Evolutionary conservation across 495 filamentous ascomycete species (phyloP).

Genomic region (Tricharina praecox): DNA sequence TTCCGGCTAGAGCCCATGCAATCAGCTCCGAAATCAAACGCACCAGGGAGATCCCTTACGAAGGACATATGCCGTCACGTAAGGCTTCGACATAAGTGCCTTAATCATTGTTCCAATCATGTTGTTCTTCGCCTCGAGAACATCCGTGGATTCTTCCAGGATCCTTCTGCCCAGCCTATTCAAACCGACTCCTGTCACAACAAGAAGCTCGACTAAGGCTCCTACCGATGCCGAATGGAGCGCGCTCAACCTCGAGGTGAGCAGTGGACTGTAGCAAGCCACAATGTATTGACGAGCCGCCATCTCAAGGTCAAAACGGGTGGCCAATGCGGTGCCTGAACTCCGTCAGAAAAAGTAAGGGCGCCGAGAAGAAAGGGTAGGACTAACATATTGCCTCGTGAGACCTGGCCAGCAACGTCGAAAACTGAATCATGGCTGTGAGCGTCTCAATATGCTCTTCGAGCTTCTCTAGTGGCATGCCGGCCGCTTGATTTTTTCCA

Average conservation of each 20-base stretch:
- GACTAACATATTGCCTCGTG: neutral
- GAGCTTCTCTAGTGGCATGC: neutral
- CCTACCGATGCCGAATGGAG: constrained; percentile 2
- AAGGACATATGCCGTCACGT: neutral
- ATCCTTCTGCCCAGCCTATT: neutral
- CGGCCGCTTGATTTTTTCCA: neutral
- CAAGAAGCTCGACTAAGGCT: neutral
- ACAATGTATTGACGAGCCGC: neutral
- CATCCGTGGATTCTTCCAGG: too few species aligned
- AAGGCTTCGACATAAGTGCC: neutral
- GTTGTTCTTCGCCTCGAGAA: neutral
- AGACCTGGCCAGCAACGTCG: neutral
- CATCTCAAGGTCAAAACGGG: neutral
- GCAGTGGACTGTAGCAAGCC: neutral
- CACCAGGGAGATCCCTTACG: neutral
- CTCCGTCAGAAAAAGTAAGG: neutral
- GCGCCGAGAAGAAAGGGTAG: too few species aligned
- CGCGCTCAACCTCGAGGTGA: neutral
- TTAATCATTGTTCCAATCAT: neutral
- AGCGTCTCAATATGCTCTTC: neutral
- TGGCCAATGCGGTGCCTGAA: neutral
- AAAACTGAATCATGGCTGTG: neutral
- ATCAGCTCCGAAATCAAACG: neutral
- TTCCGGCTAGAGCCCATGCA: neutral
- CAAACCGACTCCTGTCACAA: neutral